phyloP scores from a whole-genome alignment of 305 asterid species.

The Fraxinus sp. region DNA sequence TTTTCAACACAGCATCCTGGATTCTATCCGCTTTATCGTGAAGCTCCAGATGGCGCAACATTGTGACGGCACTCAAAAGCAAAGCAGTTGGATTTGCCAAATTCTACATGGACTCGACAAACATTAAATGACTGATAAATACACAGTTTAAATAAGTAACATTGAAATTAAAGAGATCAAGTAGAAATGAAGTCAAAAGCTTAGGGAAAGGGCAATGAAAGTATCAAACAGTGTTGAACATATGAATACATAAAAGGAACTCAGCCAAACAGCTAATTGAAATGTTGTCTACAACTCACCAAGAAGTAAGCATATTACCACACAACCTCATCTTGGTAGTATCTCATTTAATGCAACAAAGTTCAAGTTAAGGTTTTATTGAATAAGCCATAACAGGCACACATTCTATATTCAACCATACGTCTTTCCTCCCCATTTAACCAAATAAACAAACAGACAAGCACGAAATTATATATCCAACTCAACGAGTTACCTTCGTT shows the following conservation, averaged over 20 bases:
- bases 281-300: not conserved
- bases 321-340: not conserved
- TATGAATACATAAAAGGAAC: not conserved
- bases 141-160: not conserved
- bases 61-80: constrained; percentile 83
- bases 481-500: not conserved
- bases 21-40: constrained; percentile 82
- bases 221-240: not conserved
- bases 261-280: not conserved
- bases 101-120: constrained; percentile 48
- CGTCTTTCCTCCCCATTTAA: not conserved
- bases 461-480: not conserved
- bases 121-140: not conserved
- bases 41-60: constrained; percentile 82
- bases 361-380: not conserved
- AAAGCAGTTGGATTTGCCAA: constrained; percentile 97
- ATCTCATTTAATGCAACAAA: not conserved
- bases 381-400: not conserved
- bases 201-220: not conserved
- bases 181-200: not conserved
- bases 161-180: not conserved
- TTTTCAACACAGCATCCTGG: constrained; percentile 77
- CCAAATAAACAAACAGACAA: not conserved
- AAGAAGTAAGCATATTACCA: not conserved
- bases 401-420: not conserved